phyloP scores from a whole-genome alignment of 2,329 filamentous ascomycete genomes.

The Trichoderma koningiopsis region DNA sequence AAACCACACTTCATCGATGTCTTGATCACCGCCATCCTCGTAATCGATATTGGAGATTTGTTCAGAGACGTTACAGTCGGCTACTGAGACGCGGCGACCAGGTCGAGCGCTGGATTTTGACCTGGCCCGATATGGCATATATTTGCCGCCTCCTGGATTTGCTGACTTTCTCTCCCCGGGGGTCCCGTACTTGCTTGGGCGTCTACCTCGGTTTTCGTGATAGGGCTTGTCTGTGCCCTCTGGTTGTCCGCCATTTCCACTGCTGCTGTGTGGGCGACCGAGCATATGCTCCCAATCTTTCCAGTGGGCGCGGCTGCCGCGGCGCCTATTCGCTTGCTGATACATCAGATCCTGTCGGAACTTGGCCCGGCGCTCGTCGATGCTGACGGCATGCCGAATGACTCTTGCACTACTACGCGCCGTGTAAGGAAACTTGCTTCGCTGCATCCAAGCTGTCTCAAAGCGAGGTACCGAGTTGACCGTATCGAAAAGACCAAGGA shows the following conservation, averaged over 20 bases:
- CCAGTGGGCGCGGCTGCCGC: constrained; percentile 28
- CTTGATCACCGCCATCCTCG: constrained; percentile 54
- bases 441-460: constrained; percentile 75
- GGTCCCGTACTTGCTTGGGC: constrained; percentile 23
- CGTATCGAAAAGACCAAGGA: constrained; percentile 79
- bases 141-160: constrained; percentile 27
- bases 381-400: constrained; percentile 69
- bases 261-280: background rate
- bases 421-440: constrained; percentile 74
- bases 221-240: background rate
- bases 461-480: constrained; percentile 80
- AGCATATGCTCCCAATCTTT: constrained; percentile 15
- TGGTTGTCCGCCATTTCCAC: background rate
- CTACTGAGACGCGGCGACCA: constrained; percentile 8
- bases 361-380: constrained; percentile 71
- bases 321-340: constrained; percentile 40
- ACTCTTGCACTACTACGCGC: constrained; percentile 60
- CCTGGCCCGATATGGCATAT: constrained; percentile 47
- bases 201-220: constrained; percentile 10
- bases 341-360: constrained; percentile 72
- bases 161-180: constrained; percentile 25
- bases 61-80: constrained; percentile 8
- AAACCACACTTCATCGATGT: constrained; percentile 82
- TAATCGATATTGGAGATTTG: constrained; percentile 1
- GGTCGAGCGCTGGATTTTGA: constrained; percentile 42